Base-by-base conservation (phyloP, 192 early-diverging fungal genomes). In the Coemansia sp. region DNA sequence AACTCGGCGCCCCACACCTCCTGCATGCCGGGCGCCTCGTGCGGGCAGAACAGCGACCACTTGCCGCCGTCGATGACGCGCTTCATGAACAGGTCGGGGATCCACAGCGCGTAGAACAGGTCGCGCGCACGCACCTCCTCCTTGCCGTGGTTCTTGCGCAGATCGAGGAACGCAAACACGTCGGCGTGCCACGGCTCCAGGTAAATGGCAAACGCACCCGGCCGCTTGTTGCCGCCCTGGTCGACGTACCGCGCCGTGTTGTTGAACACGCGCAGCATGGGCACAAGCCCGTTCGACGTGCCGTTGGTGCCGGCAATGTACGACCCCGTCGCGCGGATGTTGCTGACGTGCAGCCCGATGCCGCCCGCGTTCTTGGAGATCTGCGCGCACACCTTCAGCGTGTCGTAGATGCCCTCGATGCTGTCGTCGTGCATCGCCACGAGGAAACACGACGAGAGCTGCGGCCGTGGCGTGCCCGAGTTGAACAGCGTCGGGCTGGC, bases 281-380 rank as follows among this genome's bases (percentile, higher is more conserved):
- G 97, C 33, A 99, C 86, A 39, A 99, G 85, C 6, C 97, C 97
- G 72, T 97, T 98, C 27, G 97, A 98, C 63, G 91, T 86, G 63
- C 97, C 97, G 77, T 99, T 98, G 39, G 96, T 97, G 56, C 96
- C 97, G 34, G 97, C 93, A 86, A 98, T 98, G 79, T 96, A 99
- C 16, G 97, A 94, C 2, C 95, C 97, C 7, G 88, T 86, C 0
- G 95, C 92, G 48, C 95, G 92, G 75, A 99, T 99, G 72, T 94
- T 94, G 88, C 98, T 96, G 66, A 99, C 93, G 76, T 96, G 96
- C 44, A 99, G 84, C 19, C 97, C 97, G 61, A 99, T 97, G 46
- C 97, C 96, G 70, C 97, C 95, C 34, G 96, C 97, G 63, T 92
- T 91, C 87, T 99, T 99, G 63, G 94, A 96, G 73, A 99, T 99